phyloP scores from a whole-genome alignment of 345 rosid species.

The Populus deltoides region DNA sequence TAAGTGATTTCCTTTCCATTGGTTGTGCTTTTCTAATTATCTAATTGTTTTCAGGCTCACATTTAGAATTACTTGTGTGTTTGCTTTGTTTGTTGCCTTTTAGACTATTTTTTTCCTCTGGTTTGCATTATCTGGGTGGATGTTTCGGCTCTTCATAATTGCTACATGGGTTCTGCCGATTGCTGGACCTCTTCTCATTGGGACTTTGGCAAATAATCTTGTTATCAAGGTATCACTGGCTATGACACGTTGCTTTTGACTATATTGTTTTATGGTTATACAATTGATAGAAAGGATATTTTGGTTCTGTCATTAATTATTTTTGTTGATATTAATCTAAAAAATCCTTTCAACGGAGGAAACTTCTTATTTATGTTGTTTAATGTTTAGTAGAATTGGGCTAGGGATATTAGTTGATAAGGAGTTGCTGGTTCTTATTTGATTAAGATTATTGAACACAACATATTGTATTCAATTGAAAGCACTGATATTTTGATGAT shows the following conservation, averaged over 20 bases:
- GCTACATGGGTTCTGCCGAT: slow-evolving; percentile 83
- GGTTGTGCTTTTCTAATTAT: not conserved
- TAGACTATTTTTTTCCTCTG: slow-evolving; percentile 86
- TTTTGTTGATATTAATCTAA: too few relatives aligned
- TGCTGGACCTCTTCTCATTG: slow-evolving; percentile 94
- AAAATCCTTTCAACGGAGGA: too few relatives aligned
- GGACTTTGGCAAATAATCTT: slow-evolving; percentile 81
- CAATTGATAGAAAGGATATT: too few relatives aligned
- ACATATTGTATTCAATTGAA: not conserved
- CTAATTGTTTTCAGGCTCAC: not conserved
- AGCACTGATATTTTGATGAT: not conserved
- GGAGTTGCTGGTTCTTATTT: not conserved
- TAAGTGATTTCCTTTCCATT: not conserved
- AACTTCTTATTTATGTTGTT: too few relatives aligned
- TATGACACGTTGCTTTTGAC: not conserved
- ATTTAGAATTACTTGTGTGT: not conserved
- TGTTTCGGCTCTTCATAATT: slow-evolving; percentile 66
- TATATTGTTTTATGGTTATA: too few relatives aligned
- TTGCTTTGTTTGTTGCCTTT: slow-evolving; percentile 15
- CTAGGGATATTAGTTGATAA: too few relatives aligned
- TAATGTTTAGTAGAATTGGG: too few relatives aligned
- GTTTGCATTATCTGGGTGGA: slow-evolving; percentile 97
- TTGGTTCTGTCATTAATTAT: too few relatives aligned
- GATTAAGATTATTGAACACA: not conserved
- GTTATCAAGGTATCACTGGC: slow-evolving; percentile 65